Conservation (phyloP, 306 rosid species). For the Cercis canadensis region DNA sequence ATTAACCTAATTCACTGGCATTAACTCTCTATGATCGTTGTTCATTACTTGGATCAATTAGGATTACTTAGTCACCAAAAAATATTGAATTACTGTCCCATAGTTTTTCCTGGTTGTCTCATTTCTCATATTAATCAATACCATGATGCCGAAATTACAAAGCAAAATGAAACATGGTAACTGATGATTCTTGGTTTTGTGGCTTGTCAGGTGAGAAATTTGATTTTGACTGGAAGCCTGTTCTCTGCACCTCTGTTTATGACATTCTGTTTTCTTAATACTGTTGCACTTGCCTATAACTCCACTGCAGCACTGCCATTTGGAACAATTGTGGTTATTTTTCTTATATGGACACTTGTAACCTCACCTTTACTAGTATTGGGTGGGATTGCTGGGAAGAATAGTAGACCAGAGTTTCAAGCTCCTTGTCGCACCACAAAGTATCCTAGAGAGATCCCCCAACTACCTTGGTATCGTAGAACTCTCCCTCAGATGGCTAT, state of each 20-base stretch:
- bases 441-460: conserved; percentile 61
- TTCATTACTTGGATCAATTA: too few species aligned
- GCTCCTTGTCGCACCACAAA: conserved; percentile 57
- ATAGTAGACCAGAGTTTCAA: conserved; percentile 49
- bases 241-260: conserved; percentile 58
- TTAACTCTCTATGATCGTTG: too few species aligned
- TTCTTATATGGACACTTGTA: conserved; percentile 63
- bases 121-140: neutral
- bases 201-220: conserved; percentile 49
- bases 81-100: too few species aligned
- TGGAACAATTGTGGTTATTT: conserved; percentile 61
- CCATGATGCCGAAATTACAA: conserved; percentile 20
- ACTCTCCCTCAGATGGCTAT: conserved; percentile 56
- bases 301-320: conserved; percentile 59
- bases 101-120: too few species aligned
- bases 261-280: conserved; percentile 57
- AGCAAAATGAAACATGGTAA: conserved; percentile 20
- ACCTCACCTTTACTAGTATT: conserved; percentile 54
- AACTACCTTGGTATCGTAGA: conserved; percentile 52
- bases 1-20: too few species aligned
- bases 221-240: conserved; percentile 55
- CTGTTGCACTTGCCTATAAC: conserved; percentile 57
- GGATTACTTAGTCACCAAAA: too few species aligned
- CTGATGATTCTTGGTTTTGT: conserved; percentile 27
- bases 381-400: conserved; percentile 60